Evolutionary conservation across 2,329 filamentous ascomycete genomes (phyloP).

Genomic region (Phaeomoniella chlamydospora): DNA sequence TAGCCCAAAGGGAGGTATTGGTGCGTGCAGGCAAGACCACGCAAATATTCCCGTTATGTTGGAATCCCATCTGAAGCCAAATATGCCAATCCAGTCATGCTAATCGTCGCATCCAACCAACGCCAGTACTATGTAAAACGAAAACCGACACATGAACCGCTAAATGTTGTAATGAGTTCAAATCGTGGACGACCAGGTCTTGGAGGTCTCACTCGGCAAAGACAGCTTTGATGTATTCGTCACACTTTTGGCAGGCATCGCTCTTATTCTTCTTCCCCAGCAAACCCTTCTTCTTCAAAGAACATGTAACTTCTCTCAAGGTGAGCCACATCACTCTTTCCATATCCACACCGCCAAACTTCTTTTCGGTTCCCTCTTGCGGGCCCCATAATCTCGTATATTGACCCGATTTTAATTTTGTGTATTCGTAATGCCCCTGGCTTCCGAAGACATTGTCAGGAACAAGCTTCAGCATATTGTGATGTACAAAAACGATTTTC

Average conservation of each 20-base stretch:
- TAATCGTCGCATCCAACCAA: no score
- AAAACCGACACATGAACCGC: no score
- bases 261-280: neutral
- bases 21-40: no score
- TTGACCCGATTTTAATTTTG: constrained; percentile 12
- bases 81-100: no score
- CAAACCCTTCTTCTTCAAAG: constrained; percentile 14
- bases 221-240: neutral
- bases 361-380: constrained; percentile 15
- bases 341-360: constrained; percentile 18
- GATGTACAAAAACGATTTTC: constrained; percentile 22
- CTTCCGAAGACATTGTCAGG: constrained; percentile 19
- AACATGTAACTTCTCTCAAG: constrained; percentile 22
- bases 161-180: no score
- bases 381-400: constrained; percentile 17
- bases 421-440: constrained; percentile 12
- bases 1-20: no score
- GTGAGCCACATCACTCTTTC: constrained; percentile 23
- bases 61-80: no score
- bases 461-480: constrained; percentile 25
- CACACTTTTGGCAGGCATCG: neutral
- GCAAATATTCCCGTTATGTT: no score
- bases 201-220: no score
- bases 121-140: no score
- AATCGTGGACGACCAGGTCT: no score